phyloP scores from a whole-genome alignment of 2,329 filamentous ascomycete genomes.

The Pseudocercospora crystallina region DNA sequence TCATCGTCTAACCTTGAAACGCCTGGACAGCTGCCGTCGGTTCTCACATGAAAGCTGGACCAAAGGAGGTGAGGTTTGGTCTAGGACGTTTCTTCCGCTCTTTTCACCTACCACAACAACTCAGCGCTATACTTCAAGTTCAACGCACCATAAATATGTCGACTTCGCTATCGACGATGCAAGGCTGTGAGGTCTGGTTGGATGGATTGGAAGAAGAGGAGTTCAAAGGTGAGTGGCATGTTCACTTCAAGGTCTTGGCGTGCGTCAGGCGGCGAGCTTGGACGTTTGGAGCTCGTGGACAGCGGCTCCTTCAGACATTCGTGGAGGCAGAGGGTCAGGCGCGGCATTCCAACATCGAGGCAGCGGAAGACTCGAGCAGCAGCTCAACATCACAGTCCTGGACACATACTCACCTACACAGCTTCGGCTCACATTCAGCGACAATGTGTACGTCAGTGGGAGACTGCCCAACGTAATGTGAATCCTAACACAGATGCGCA shows the following conservation, averaged over 20 bases:
- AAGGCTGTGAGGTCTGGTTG: slow-evolving; percentile 11
- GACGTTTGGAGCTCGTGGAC: slow-evolving; percentile 3
- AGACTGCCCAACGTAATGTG: slow-evolving; percentile 61
- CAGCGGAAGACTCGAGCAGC: slow-evolving; percentile 4
- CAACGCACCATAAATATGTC: background rate
- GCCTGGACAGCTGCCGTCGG: background rate
- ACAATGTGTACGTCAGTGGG: background rate
- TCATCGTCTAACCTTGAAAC: background rate
- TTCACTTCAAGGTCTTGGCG: slow-evolving; percentile 9
- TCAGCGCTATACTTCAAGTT: background rate
- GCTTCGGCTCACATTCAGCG: slow-evolving; percentile 1
- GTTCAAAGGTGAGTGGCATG: slow-evolving; percentile 1
- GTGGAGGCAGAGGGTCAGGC: slow-evolving; percentile 5
- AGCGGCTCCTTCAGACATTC: background rate
- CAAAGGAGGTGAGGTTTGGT: background rate
- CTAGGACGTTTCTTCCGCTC: background rate
- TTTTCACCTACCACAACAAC: background rate
- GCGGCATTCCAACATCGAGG: slow-evolving; percentile 5
- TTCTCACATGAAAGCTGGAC: too few species aligned
- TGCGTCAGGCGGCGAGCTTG: slow-evolving; percentile 2
- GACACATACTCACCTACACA: background rate
- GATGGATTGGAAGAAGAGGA: background rate
- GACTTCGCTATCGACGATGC: slow-evolving; percentile 1
- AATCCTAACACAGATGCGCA: too few species aligned
- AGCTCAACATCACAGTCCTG: background rate